phyloP scores from a whole-genome alignment of 345 rosid species.

The Theobroma cacao region DNA sequence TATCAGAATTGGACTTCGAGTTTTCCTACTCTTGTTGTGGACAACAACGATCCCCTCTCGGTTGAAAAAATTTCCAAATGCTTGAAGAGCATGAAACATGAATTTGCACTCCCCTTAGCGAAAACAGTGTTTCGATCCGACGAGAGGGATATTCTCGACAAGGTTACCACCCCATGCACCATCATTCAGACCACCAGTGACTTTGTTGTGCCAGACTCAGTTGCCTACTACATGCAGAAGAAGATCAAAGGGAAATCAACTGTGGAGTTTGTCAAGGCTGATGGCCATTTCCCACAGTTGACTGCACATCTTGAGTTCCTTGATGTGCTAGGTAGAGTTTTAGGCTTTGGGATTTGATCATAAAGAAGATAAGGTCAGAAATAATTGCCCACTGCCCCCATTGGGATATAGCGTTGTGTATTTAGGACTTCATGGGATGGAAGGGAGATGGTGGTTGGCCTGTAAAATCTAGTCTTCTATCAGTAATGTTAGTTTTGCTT shows the following conservation, averaged over 20 bases:
- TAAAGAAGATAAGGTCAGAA: background rate
- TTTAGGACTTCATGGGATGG: background rate
- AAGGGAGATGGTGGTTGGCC: background rate
- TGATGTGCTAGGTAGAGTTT: conserved; percentile 34
- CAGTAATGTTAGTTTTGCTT: background rate
- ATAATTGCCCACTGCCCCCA: too few relatives aligned
- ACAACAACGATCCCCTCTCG: conserved; percentile 35
- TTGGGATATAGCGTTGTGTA: background rate
- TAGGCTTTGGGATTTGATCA: conserved; percentile 31
- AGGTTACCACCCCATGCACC: conserved; percentile 55
- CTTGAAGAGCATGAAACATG: conserved; percentile 50
- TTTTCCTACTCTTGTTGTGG: conserved; percentile 47
- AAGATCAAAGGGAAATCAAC: conserved; percentile 53
- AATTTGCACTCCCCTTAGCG: conserved; percentile 55
- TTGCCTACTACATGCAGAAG: conserved; percentile 61
- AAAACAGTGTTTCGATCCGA: conserved; percentile 60
- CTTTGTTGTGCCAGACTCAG: conserved; percentile 47
- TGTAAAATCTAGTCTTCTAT: background rate
- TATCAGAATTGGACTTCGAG: conserved; percentile 44
- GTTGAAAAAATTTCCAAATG: conserved; percentile 28
- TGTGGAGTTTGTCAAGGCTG: conserved; percentile 47
- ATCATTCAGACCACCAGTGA: conserved; percentile 52
- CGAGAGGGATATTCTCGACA: conserved; percentile 44
- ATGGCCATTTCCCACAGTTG: conserved; percentile 76
- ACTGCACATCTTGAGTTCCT: conserved; percentile 57